Evolutionary conservation across 1,139 yeast genomes (phyloP), one percentile per base, ranked within the genome.

Genomic region (Saccharomyces hybrid): DNA sequence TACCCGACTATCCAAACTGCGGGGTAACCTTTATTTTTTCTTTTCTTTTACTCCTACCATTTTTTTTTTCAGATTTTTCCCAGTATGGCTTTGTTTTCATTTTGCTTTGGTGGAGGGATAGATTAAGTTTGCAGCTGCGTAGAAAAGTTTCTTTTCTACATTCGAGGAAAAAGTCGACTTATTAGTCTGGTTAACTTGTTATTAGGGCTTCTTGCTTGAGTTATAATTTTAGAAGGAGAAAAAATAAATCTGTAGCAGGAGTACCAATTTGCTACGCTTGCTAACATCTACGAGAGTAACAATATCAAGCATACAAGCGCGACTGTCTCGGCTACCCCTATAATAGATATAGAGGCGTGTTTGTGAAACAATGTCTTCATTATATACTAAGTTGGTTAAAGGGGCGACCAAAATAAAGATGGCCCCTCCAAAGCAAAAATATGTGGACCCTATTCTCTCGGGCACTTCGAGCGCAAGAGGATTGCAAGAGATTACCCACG

Each of bases 361-460:
- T 34, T 34, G 23, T 16, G 7, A 16, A 38, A 38, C 19, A 23
- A 38, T 38, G 44, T 38, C 44, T 38, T 38, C 63, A 3, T 59
- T 58, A 2, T 59, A 59, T 46, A 47, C 53, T 55, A 82, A 82
- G 68, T 71, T 82, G 58, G 86, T 83, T 54, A 82, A 81, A 74
- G 84, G 89, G 51, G 90, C 89, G 54, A 84, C 90, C n/a, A 84
- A 84, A 71, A 77, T 74, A 25, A 75, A 75, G 79, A 82, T 90
- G 74, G 98, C 99, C n/a, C 97, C 98, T 28, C 99, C 99, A 14
- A 93, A 93, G 73, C 86, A 95, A 48, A 93, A 95, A 69, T 95
- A 93, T 68, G 85, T 91, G 55, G 97, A 90, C 71, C 98, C 98
- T 1, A 88, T 93, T 55, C 78, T 93, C 50, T 79, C 86, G 76